Evolutionary conservation across 192 early-diverging fungal genomes (phyloP).

Genomic region (Geranomyces variabilis): DNA sequence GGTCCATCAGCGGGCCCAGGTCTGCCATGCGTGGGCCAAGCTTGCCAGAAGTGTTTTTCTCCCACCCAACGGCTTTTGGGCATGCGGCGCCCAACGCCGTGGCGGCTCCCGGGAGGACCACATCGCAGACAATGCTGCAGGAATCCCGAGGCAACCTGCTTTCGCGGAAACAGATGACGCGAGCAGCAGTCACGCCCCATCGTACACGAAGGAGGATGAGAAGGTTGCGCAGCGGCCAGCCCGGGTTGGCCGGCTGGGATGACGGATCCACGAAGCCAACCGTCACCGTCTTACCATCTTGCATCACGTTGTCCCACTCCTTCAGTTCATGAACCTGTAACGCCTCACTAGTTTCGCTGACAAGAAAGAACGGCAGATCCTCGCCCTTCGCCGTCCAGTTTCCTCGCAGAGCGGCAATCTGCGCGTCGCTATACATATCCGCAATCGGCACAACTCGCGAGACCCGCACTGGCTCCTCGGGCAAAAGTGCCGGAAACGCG

Average conservation of each 20-base stretch:
- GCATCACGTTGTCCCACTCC: slow-evolving; percentile 60
- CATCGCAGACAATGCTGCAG: slow-evolving; percentile 50
- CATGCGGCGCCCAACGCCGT: slow-evolving; percentile 19
- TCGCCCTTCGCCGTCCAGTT: background rate
- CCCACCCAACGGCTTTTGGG: slow-evolving; percentile 88
- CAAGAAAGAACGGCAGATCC: background rate
- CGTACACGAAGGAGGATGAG: slow-evolving; percentile 64
- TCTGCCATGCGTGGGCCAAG: slow-evolving; percentile 82
- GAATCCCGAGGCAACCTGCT: background rate
- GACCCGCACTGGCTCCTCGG: slow-evolving; percentile 30
- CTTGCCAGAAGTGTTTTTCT: slow-evolving; percentile 77
- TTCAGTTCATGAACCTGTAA: slow-evolving; percentile 27
- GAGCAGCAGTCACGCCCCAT: slow-evolving; percentile 54
- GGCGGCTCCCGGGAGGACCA: slow-evolving; percentile 44
- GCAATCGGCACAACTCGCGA: slow-evolving; percentile 32
- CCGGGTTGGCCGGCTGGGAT: slow-evolving; percentile 69
- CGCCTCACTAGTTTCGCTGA: background rate
- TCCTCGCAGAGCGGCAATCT: slow-evolving; percentile 11
- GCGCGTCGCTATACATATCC: slow-evolving; percentile 29
- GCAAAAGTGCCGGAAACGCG: slow-evolving; percentile 84
- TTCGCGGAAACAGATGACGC: slow-evolving; percentile 72
- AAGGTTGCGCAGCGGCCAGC: slow-evolving; percentile 93
- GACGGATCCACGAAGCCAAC: slow-evolving; percentile 91
- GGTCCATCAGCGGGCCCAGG: slow-evolving; percentile 89
- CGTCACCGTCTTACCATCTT: slow-evolving; percentile 19